These are phyloP conservation scores for Craspedostauros australis DNA, from an alignment of 108 stramenopile genomes.

Conservation along the genomic window DNA sequence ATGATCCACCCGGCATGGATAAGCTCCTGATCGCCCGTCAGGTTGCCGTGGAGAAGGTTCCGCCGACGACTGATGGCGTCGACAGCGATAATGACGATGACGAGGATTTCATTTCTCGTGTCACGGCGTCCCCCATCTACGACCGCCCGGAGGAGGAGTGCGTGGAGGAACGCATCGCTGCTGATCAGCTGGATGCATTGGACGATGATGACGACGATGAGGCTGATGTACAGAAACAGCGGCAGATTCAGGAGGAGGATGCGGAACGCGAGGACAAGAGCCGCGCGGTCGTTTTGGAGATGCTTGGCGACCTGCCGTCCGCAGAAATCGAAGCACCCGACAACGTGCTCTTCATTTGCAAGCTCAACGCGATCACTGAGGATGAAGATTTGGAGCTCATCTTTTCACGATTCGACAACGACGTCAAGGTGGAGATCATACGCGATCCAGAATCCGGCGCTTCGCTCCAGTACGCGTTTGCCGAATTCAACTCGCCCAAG, in stretches of 20 bases:
- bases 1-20: slow-evolving; percentile 67
- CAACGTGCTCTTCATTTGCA: slow-evolving; percentile 98
- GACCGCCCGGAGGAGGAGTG: slow-evolving; percentile 82
- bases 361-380: slow-evolving; percentile 94
- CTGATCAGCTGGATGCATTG: slow-evolving; percentile 46
- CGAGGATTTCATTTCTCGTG: not conserved
- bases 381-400: slow-evolving; percentile 98
- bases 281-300: slow-evolving; percentile 97
- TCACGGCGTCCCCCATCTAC: slow-evolving; percentile 49
- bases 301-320: slow-evolving; percentile 88
- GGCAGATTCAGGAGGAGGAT: slow-evolving; percentile 37
- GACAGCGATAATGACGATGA: not conserved
- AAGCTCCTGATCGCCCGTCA: slow-evolving; percentile 41
- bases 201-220: slow-evolving; percentile 39
- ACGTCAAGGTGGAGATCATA: slow-evolving; percentile 88
- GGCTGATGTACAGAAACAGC: slow-evolving; percentile 24
- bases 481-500: slow-evolving; percentile 87
- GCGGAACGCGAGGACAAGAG: slow-evolving; percentile 72
- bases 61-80: slow-evolving; percentile 2
- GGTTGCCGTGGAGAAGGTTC: slow-evolving; percentile 8
- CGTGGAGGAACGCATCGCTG: slow-evolving; percentile 58
- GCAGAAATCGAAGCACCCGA: slow-evolving; percentile 91
- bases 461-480: slow-evolving; percentile 95
- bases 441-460: slow-evolving; percentile 93
- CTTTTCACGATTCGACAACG: slow-evolving; percentile 87